Conservation (phyloP, 345 rosid species). For the Acer campestre region DNA sequence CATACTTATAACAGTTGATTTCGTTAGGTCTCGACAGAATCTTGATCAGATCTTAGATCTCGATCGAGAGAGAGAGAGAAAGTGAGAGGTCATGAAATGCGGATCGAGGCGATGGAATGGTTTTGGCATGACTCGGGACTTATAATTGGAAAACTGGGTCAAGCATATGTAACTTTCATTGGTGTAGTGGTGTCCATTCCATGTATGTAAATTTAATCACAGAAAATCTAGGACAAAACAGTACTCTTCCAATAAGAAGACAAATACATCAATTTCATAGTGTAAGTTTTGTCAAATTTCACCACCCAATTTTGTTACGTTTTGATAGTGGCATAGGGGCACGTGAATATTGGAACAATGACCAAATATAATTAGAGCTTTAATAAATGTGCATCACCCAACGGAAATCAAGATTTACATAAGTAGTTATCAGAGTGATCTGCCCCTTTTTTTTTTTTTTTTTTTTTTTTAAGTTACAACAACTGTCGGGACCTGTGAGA, state of each 20-base stretch:
- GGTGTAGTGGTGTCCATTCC: not conserved
- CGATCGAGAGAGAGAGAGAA: too few species aligned
- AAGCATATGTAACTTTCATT: not conserved
- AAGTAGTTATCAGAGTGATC: too few species aligned
- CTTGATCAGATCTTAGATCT: too few species aligned
- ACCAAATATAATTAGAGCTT: not conserved
- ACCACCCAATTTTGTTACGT: not conserved
- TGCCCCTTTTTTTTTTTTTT: too few species aligned
- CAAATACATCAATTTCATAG: not conserved
- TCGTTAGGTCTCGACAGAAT: too few species aligned
- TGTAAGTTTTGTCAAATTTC: not conserved
- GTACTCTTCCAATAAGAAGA: not conserved
- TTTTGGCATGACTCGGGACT: not conserved
- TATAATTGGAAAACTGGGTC: too few species aligned
- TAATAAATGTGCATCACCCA: too few species aligned
- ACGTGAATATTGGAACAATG: not conserved
- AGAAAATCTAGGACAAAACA: not conserved
- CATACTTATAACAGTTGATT: too few species aligned
- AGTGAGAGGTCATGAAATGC: too few species aligned
- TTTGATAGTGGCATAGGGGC: not conserved
- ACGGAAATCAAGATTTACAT: too few species aligned
- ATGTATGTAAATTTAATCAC: not conserved
- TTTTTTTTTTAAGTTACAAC: too few species aligned
- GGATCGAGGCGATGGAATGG: not conserved
- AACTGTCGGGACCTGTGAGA: too few species aligned